Evolutionary conservation across 331 rosid genomes (phyloP).

Genomic region (Saraca asoca): DNA sequence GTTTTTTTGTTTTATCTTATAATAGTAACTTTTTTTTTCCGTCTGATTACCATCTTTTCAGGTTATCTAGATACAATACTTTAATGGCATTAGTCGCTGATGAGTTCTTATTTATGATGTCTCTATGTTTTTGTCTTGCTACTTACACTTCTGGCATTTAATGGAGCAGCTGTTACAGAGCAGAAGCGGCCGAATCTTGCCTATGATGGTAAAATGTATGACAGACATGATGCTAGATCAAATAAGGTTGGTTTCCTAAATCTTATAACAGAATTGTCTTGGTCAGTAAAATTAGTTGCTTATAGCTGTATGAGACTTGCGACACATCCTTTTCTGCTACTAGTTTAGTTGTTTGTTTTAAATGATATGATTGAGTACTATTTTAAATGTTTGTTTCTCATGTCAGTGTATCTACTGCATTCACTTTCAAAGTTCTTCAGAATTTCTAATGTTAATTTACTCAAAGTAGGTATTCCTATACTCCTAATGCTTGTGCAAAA

Average conservation of each 20-base stretch:
- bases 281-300: slow-evolving; percentile 26
- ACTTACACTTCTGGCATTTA: slow-evolving; percentile 37
- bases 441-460: neutral
- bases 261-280: slow-evolving; percentile 30
- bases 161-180: slow-evolving; percentile 60
- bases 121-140: slow-evolving; percentile 27
- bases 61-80: slow-evolving; percentile 25
- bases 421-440: neutral
- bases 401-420: neutral
- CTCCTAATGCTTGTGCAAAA: neutral
- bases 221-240: slow-evolving; percentile 68
- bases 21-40: too few relatives aligned
- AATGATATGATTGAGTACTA: slow-evolving; percentile 12
- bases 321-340: neutral
- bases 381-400: neutral
- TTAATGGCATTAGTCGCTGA: slow-evolving; percentile 5
- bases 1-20: slow-evolving; percentile 20
- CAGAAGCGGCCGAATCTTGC: slow-evolving; percentile 72
- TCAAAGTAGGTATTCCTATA: neutral
- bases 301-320: slow-evolving; percentile 17
- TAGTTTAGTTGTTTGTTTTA: slow-evolving; percentile 18
- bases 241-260: slow-evolving; percentile 62
- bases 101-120: slow-evolving; percentile 1
- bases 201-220: slow-evolving; percentile 67
- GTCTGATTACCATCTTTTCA: neutral